Percentiles rank a stretch among this genome's conserved stretches.
These are phyloP conservation scores for Polygonum aviculare DNA, from an alignment of 148 eudicot species.

Conservation along the genomic window DNA sequence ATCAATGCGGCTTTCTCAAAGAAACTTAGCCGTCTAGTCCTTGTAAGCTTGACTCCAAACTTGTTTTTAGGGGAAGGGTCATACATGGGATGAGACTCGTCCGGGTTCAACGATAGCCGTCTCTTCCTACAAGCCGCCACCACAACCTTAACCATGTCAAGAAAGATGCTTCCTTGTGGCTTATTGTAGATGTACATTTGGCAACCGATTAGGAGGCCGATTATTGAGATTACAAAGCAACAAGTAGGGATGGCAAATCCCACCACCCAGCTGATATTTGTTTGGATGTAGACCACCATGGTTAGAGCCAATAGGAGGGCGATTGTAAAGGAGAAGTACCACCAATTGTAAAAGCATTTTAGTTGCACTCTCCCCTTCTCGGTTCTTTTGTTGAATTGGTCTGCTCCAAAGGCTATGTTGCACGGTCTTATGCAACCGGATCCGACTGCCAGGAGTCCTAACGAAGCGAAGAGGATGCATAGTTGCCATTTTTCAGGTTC, in stretches of 20 bases:
- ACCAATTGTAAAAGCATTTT: slow-evolving; percentile 68
- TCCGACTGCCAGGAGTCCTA: slow-evolving; percentile 38
- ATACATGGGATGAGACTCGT: slow-evolving; percentile 16
- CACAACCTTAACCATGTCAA: slow-evolving; percentile 46
- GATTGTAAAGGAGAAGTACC: slow-evolving; percentile 71
- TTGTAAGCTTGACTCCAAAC: not conserved
- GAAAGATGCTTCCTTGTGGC: slow-evolving; percentile 54
- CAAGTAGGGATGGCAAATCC: slow-evolving; percentile 63
- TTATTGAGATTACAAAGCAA: slow-evolving; percentile 35
- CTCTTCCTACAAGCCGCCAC: slow-evolving; percentile 47
- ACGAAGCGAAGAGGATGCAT: slow-evolving; percentile 33
- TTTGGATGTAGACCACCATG: slow-evolving; percentile 57
- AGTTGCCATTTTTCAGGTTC: slow-evolving; percentile 42
- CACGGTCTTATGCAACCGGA: slow-evolving; percentile 63
- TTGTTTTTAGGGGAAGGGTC: slow-evolving; percentile 20
- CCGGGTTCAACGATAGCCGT: not conserved
- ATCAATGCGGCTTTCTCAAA: slow-evolving; percentile 61
- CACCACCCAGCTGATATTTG: slow-evolving; percentile 56
- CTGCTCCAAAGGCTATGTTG: slow-evolving; percentile 82
- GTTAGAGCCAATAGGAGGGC: slow-evolving; percentile 60
- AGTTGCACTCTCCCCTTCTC: slow-evolving; percentile 40
- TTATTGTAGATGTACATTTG: slow-evolving; percentile 30
- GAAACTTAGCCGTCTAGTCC: slow-evolving; percentile 31
- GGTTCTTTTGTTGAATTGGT: slow-evolving; percentile 57
- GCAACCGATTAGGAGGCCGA: slow-evolving; percentile 45